Percentiles rank a stretch among this genome's conserved stretches.
Evolutionary conservation across 306 rosid species (phyloP).

Genomic region (Vigna nakashimae): DNA sequence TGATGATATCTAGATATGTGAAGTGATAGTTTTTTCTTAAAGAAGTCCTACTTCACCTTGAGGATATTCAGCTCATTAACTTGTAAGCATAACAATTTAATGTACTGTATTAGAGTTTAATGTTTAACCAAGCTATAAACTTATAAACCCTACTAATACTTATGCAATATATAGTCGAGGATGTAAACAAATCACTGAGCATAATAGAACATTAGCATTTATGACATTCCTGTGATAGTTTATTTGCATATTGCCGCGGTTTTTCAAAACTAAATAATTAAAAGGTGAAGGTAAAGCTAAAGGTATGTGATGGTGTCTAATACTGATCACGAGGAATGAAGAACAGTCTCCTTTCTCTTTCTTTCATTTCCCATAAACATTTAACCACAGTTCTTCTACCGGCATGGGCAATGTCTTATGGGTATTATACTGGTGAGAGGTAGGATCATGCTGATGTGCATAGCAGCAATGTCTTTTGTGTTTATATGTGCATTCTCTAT

Average conservation of each 20-base stretch:
- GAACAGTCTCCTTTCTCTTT: conserved; percentile 17
- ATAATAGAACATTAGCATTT: background rate
- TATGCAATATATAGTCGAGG: background rate
- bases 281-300: background rate
- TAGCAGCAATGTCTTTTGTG: conserved; percentile 31
- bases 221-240: background rate
- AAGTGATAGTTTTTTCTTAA: too few relatives aligned
- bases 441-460: conserved; percentile 41
- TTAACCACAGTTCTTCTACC: conserved; percentile 29
- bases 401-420: conserved; percentile 35
- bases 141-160: too few relatives aligned
- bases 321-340: conserved; percentile 4
- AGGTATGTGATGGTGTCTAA: conserved; percentile 16
- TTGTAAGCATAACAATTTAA: background rate
- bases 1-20: too few relatives aligned
- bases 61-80: background rate
- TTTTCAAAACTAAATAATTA: background rate
- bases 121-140: background rate
- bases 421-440: conserved; percentile 8
- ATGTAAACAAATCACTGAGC: background rate
- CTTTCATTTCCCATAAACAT: background rate
- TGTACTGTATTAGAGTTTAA: background rate
- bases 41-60: background rate
- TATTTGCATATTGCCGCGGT: background rate
- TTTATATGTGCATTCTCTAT: background rate